Base-by-base conservation (phyloP, 1,284 basidiomycete species). In the Pseudozyma tsukubaensis region DNA sequence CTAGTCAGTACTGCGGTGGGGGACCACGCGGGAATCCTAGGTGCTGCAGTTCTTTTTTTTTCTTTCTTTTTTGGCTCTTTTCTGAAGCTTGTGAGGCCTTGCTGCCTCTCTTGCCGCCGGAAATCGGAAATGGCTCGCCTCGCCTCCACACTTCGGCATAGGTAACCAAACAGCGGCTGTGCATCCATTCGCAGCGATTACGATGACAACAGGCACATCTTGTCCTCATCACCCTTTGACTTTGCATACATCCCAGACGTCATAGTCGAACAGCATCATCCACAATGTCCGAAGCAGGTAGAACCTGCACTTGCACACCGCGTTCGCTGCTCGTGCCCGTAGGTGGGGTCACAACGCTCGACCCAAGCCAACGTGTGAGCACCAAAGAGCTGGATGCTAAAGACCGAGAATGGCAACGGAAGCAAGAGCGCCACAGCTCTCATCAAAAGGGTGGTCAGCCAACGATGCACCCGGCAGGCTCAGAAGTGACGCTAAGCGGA, bases 1-100 rank as follows among this genome's bases (percentile, higher is more conserved):
- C 88, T 86, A 90, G 90, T 90, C 89, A 91, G 90, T 91, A 91
- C 90, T 90, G 90, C 87, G 89, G 90, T 91, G 89, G 90, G 90
- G 90, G 90, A 91, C 90, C 90, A 91, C 89, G 88, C 87, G 89
- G 89, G 89, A 91, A 91, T 91, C 90, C 89, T 90, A 87, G 89
- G 89, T 90, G 90, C 89, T 89, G 89, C 90, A 89, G 89, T 90
- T 90, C 88, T 88, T 73, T 57, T 45, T 56, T n/a, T 8, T 29
- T 47, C 11, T n/a, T 24, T 2, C 54, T 18, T 16, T 47, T 51
- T n/a, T n/a, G n/a, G n/a, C 14, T 29, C 44, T 40, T 43, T 42
- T 29, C 12, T 11, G 3, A 32, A 18, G n/a, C 8, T 29, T 55
- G 59, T 62, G 50, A 62, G 52, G 39, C 39, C 34, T 29, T 37